phyloP scores from a whole-genome alignment of 2,329 filamentous ascomycete species.

The Pyrenophora seminiperda region DNA sequence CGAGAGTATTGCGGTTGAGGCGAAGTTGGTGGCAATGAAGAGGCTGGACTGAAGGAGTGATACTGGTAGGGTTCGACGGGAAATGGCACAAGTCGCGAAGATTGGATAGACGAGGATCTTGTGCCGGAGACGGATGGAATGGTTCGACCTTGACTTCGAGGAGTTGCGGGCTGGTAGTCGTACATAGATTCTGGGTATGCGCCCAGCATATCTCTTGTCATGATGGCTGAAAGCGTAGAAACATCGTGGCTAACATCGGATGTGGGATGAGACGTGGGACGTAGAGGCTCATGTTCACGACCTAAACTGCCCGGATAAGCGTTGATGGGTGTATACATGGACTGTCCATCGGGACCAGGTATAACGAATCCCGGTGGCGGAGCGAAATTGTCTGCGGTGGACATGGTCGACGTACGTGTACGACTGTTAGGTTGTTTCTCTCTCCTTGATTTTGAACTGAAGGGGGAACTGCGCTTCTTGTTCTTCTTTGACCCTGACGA shows the following conservation, averaged over 20 bases:
- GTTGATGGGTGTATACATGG: conserved; percentile 53
- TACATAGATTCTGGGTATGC: conserved; percentile 46
- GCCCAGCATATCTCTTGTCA: conserved; percentile 45
- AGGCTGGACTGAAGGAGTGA: conserved; percentile 35
- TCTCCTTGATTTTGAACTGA: conserved; percentile 38
- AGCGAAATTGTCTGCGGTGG: conserved; percentile 22
- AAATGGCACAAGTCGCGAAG: conserved; percentile 34
- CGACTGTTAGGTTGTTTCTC: conserved; percentile 40
- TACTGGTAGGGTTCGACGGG: conserved; percentile 44
- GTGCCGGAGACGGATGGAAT: conserved; percentile 21
- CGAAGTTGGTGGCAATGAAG: conserved; percentile 29
- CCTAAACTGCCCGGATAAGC: conserved; percentile 47
- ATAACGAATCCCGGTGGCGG: conserved; percentile 56
- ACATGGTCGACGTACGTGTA: conserved; percentile 34
- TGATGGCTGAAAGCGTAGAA: conserved; percentile 39
- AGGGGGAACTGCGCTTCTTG: conserved; percentile 35
- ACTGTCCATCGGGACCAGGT: conserved; percentile 54
- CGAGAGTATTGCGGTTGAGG: conserved; percentile 38
- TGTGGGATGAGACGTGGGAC: conserved; percentile 52
- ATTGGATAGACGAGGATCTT: conserved; percentile 31
- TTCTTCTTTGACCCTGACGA: conserved; percentile 45
- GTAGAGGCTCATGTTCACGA: conserved; percentile 43
- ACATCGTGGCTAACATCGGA: conserved; percentile 37
- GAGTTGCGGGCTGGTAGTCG: conserved; percentile 27
- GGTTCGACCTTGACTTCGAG: conserved; percentile 23